Base-by-base conservation (phyloP, 2,329 filamentous ascomycete species). In the Penicillium sp. region DNA sequence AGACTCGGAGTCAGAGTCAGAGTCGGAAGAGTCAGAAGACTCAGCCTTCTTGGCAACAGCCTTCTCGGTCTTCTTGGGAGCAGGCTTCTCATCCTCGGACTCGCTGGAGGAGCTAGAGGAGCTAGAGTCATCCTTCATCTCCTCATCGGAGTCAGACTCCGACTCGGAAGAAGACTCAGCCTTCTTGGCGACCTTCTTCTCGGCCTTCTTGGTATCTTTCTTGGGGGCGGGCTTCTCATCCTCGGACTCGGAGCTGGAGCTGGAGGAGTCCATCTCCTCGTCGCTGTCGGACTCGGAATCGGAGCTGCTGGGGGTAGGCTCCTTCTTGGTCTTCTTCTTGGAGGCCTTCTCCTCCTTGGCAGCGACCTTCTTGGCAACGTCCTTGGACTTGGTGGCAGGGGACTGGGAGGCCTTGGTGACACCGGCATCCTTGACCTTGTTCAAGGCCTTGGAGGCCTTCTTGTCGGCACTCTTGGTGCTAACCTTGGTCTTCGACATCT, bases 361-460 rank as follows among this genome's bases (percentile, higher is more conserved):
- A 47, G 66, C 69, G 27, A 73, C 61, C 55, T 74, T 69, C 54
- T 68, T 69, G 54, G 74, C 74, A 48, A 76, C 62, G 52, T 71
- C 67, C 67, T 76, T 76, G 69, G 71, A 72, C 72, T 76, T 76
- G 48, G 68, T 58, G 63, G 76, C 75, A 30, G 69, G 65, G 51
- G 68, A 71, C 64, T 75, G 65, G 47, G 75, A 67, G 39, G 72
- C 60, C 69, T 78, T 79, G 59, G 69, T 68, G 50, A 78, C 70
- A 55, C 69, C 74, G 53, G 69, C 68, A 58, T 72, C 69, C 69
- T 78, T 78, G 63, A 76, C 76, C 68, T 77, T 77, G 67, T 62
- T 69, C 58, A 77, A 53, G 60, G 70, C 62, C 69, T 76, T 76
- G 65, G 69, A 67, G 54, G 61, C 65, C 54, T 68, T 59, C 63